Conservation (phyloP, 352 stramenopile genomes). For the Bremia lactucae region DNA sequence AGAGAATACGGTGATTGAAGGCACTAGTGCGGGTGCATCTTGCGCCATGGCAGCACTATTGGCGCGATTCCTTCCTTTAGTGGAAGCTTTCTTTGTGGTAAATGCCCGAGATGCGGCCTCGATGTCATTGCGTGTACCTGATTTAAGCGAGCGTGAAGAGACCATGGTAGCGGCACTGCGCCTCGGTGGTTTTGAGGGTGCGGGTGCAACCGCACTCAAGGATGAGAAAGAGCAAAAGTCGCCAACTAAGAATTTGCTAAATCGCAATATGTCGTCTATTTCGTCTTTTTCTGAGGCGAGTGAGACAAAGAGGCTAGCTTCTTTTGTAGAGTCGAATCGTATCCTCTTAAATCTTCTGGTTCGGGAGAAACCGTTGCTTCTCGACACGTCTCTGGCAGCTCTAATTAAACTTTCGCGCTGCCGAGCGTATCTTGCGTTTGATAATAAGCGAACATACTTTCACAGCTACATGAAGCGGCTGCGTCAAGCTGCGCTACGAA, state of each 20-base stretch:
- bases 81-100: conserved; percentile 98
- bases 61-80: conserved; percentile 94
- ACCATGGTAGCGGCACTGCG: conserved; percentile 63
- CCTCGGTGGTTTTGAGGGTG: conserved; percentile 43
- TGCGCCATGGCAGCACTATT: conserved; percentile 89
- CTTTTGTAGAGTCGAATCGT: conserved; percentile 93
- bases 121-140: conserved; percentile 62
- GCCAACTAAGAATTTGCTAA: conserved; percentile 17
- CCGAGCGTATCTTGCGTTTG: conserved; percentile 94
- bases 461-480: conserved; percentile 90
- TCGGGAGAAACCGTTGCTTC: conserved; percentile 90
- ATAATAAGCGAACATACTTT: conserved; percentile 99
- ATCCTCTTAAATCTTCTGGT: conserved; percentile 96
- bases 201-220: conserved; percentile 20
- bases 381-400: conserved; percentile 92
- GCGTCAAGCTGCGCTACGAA: conserved; percentile 66
- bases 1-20: conserved; percentile 77
- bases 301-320: conserved; percentile 65
- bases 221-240: conserved; percentile 21
- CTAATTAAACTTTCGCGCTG: conserved; percentile 94
- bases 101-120: conserved; percentile 85
- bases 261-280: conserved; percentile 26
- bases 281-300: conserved; percentile 37
- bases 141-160: conserved; percentile 69
- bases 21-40: conserved; percentile 79